These are phyloP conservation scores for Xerocomellus intermedius DNA, from an alignment of 768 basidiomycete genomes.

Conservation along the genomic window DNA sequence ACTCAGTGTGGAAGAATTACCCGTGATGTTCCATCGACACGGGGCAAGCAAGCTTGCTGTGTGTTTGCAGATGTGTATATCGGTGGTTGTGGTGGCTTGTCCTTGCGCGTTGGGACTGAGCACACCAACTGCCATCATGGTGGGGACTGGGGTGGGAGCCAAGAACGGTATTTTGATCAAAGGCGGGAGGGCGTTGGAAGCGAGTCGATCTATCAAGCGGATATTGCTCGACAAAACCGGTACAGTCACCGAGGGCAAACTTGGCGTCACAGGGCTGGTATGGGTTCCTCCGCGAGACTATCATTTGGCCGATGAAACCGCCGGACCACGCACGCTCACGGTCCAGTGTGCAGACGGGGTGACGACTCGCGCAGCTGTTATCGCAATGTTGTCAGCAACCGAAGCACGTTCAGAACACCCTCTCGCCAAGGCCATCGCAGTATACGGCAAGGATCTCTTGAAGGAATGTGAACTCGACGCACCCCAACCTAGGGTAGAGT, in stretches of 20 bases:
- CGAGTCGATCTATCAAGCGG: constrained; percentile 75
- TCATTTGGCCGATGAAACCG: constrained; percentile 16
- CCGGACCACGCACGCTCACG: constrained; percentile 12
- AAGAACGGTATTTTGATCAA: constrained; percentile 98
- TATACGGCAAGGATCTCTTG: constrained; percentile 70
- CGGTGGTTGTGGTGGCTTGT: constrained; percentile 96
- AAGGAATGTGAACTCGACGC: constrained; percentile 37
- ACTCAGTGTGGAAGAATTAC: constrained; percentile 57
- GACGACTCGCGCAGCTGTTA: constrained; percentile 56
- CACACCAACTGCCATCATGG: constrained; percentile 99
- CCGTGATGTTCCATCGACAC: constrained; percentile 79
- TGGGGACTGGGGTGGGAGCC: constrained; percentile 96
- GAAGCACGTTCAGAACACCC: constrained; percentile 96
- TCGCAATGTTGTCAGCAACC: constrained; percentile 82
- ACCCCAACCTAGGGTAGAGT: constrained; percentile 56
- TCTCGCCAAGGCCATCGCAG: constrained; percentile 88
- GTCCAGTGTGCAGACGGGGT: constrained; percentile 55
- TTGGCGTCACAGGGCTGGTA: constrained; percentile 69
- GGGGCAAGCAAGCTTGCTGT: constrained; percentile 86
- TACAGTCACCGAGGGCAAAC: constrained; percentile 93
- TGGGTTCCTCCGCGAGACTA: constrained; percentile 58
- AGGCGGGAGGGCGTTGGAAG: constrained; percentile 91
- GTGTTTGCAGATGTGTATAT: constrained; percentile 96
- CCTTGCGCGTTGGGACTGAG: constrained; percentile 96
- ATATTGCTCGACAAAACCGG: constrained; percentile 97